These are phyloP conservation scores for Elsinoe perseae DNA, from an alignment of 2,329 filamentous ascomycete species.

Conservation along the genomic window DNA sequence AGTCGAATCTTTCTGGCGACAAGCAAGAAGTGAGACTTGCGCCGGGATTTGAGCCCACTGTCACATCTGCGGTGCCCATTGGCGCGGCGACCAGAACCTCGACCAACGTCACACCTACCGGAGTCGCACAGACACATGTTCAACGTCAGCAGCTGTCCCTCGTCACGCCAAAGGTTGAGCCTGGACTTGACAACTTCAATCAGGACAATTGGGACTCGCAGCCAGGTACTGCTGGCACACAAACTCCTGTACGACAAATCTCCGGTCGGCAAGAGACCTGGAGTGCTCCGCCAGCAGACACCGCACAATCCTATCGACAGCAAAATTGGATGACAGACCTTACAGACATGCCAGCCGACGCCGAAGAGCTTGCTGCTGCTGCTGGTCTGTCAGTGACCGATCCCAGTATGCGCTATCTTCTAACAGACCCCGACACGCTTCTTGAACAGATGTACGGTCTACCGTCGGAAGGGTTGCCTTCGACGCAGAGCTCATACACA, in stretches of 20 bases:
- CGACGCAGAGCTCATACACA: not conserved
- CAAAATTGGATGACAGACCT: not conserved
- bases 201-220: not conserved
- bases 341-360: not conserved
- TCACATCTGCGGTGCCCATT: not conserved
- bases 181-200: not conserved
- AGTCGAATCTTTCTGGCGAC: not conserved
- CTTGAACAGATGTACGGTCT: constrained; percentile 16
- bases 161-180: not conserved
- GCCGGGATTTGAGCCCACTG: not conserved
- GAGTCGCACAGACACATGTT: not conserved
- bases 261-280: not conserved
- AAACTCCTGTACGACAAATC: not conserved
- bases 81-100: not conserved
- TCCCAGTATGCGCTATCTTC: constrained; percentile 4
- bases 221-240: not conserved
- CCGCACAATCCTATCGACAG: not conserved
- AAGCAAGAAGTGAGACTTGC: not conserved
- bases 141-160: not conserved
- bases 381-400: not conserved
- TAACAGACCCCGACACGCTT: not conserved
- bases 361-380: constrained; percentile 2
- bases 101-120: not conserved
- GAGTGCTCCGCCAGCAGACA: not conserved
- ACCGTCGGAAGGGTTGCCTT: constrained; percentile 2